Percentiles rank a stretch among this genome's conserved stretches.
phyloP scores from a whole-genome alignment of 1,284 basidiomycete genomes.

The Ganoderma sinense region DNA sequence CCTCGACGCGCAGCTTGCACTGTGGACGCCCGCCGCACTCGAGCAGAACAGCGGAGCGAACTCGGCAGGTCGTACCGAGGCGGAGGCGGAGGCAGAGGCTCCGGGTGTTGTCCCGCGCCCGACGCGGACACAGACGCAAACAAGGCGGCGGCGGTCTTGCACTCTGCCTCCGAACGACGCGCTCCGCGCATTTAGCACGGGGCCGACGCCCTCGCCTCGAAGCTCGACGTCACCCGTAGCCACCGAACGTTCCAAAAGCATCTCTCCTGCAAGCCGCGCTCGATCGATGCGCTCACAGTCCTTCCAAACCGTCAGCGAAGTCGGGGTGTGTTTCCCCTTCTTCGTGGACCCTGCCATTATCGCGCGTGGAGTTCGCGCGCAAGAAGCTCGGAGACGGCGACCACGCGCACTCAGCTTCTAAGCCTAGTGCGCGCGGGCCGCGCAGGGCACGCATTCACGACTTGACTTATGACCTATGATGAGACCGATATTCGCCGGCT shows the following conservation, averaged over 20 bases:
- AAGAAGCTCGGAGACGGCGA: constrained; percentile 17
- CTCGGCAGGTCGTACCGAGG: neutral
- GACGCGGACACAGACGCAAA: neutral
- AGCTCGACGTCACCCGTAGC: neutral
- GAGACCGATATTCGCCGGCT: neutral
- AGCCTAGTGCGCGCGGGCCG: neutral
- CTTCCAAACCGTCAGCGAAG: constrained; percentile 4
- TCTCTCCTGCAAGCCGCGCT: neutral
- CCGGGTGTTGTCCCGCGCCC: neutral
- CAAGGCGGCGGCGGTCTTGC: neutral
- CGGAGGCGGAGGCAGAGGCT: neutral
- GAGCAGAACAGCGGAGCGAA: neutral
- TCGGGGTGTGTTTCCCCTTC: constrained; percentile 13
- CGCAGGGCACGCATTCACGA: neutral
- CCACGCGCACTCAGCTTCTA: constrained; percentile 15
- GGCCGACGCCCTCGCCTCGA: neutral
- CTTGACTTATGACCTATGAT: constrained; percentile 3
- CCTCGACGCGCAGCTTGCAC: constrained; percentile 9
- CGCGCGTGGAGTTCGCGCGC: constrained; percentile 18
- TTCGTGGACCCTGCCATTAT: constrained; percentile 16
- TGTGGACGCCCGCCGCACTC: constrained; percentile 21
- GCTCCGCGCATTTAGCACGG: neutral
- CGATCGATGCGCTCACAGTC: constrained; percentile 1
- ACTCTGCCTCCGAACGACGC: constrained; percentile 4
- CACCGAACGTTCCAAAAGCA: neutral